Base-by-base conservation (phyloP, 805 yeast species). In the Metschnikowia koreensis region DNA sequence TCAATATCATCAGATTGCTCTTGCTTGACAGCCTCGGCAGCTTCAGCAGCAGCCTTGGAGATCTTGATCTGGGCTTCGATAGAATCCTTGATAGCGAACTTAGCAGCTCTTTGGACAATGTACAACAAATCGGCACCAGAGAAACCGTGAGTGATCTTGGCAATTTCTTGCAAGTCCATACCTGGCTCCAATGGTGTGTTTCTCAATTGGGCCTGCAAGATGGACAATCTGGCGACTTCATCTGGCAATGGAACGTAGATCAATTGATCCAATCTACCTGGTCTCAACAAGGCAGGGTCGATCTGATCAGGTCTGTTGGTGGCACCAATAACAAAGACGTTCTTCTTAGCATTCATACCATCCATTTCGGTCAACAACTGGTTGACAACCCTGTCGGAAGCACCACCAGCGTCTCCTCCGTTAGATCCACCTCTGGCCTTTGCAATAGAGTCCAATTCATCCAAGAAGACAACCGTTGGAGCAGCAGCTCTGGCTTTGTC, bases 401-500 rank as follows among this genome's bases (percentile, higher is more conserved):
- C 97, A 54, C 97, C 98, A 60, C 97, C 97, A 17, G 97, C 96
- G 71, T 92, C 97, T 38, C 68, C 62, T 41, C 66, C 61, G 34
- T 58, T 51, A 22, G 69, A 63, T 39, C 89, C 96, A 71, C 97
- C 97, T 79, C 98, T 87, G 28, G 97, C 89, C 76, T 92, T 92
- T 52, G 97, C 97, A 75, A 92, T 92, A 41, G 97, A 92, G 76
- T 92, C 98, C 74, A 92, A 83, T 80, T 94, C 99, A 79, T 94
- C 99, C 65, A 94, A 83, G 78, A 94, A 94, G 39, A 94, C 98
- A 57, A 94, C 99, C 41, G 98, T 93, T 64, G 99, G 99, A 9
- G 99, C 99, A 55, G 99, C 98, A 51, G 98, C 98, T 73, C 98
- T 86, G 17, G 98, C 98, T 74, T 93, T 93, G 75, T 93, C 98